Conservation (phyloP, 106 monocot species). For the Dendrobium chrysotoxum region DNA sequence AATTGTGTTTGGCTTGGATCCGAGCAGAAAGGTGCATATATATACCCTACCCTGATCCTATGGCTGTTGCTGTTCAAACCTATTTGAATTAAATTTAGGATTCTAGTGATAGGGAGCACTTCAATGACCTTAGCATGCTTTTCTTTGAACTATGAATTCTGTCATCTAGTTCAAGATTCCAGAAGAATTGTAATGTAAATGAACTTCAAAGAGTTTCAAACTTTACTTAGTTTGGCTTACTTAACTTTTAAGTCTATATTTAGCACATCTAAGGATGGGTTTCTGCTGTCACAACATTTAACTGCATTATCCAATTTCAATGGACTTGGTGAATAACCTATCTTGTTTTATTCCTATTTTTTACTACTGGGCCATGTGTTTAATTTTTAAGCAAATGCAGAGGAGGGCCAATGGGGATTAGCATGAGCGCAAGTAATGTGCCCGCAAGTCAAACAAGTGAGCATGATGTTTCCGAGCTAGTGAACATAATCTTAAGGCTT, state of each 20-base stretch:
- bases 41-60: too few relatives aligned
- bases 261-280: background rate
- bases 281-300: background rate
- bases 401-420: slow-evolving; percentile 8
- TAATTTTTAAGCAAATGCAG: slow-evolving; percentile 12
- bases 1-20: background rate
- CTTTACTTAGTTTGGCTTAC: background rate
- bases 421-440: background rate
- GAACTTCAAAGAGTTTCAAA: background rate
- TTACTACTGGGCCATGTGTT: background rate
- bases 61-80: too few relatives aligned
- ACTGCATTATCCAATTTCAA: background rate
- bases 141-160: background rate
- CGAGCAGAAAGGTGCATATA: too few relatives aligned
- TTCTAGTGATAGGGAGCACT: too few relatives aligned
- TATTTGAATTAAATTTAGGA: too few relatives aligned
- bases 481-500: slow-evolving; percentile 44
- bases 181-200: background rate
- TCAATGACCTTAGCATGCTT: background rate
- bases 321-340: too few relatives aligned
- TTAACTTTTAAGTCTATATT: background rate
- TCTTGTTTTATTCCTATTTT: too few relatives aligned
- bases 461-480: slow-evolving; percentile 21
- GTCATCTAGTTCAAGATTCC: background rate
- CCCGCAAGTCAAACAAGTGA: background rate